phyloP scores from a whole-genome alignment of 2,329 filamentous ascomycete species.

The Phyllosticta capitalensis region DNA sequence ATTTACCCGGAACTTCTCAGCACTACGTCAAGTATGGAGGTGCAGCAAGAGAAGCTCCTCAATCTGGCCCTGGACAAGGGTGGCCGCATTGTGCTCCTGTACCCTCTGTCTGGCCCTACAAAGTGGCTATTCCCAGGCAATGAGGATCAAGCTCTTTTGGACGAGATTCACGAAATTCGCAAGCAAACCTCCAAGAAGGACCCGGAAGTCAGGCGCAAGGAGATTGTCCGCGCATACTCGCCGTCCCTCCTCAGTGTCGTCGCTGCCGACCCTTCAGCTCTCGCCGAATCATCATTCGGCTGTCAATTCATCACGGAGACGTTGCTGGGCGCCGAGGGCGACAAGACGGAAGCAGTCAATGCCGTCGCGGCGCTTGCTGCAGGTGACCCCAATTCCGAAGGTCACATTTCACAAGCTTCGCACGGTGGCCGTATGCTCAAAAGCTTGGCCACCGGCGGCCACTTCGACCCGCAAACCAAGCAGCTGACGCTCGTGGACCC shows the following conservation, averaged over 20 bases:
- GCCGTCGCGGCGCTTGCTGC: slow-evolving; percentile 47
- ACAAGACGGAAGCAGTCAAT: slow-evolving; percentile 62
- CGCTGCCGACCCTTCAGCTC: slow-evolving; percentile 53
- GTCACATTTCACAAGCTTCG: slow-evolving; percentile 52
- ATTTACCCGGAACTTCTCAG: slow-evolving; percentile 79
- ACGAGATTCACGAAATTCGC: slow-evolving; percentile 70
- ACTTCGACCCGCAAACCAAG: slow-evolving; percentile 67
- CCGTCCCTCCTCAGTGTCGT: slow-evolving; percentile 68
- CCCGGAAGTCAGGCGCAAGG: slow-evolving; percentile 60
- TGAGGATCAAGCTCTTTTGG: slow-evolving; percentile 53
- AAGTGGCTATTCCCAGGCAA: slow-evolving; percentile 51
- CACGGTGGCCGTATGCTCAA: slow-evolving; percentile 79
- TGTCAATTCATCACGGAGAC: slow-evolving; percentile 80
- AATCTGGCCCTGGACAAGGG: slow-evolving; percentile 56
- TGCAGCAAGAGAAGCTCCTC: slow-evolving; percentile 53
- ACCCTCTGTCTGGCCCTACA: slow-evolving; percentile 59
- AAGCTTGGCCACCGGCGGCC: slow-evolving; percentile 79
- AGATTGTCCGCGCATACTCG: slow-evolving; percentile 66
- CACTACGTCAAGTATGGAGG: slow-evolving; percentile 23
- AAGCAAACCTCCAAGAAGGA: slow-evolving; percentile 90
- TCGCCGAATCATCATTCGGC: slow-evolving; percentile 70
- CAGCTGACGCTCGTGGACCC: slow-evolving; percentile 62
- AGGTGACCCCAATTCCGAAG: slow-evolving; percentile 31
- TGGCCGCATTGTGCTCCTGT: slow-evolving; percentile 60
- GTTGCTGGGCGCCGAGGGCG: slow-evolving; percentile 63